Evolutionary conservation across 495 filamentous ascomycete species (phyloP).

Genomic region (Ascodesmis nigricans): DNA sequence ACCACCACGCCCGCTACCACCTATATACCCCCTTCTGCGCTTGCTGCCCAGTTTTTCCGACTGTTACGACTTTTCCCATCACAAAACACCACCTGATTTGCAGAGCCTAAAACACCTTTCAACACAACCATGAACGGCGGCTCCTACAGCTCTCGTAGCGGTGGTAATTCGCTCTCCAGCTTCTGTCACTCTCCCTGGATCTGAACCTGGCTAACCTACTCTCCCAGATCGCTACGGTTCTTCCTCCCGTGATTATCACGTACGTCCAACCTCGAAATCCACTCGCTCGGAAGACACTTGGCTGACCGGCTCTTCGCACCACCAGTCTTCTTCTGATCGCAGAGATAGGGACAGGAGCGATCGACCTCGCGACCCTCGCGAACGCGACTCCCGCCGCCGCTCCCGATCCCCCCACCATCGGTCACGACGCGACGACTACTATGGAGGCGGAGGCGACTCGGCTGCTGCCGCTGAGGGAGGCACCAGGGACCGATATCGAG

Average conservation of each 20-base stretch:
- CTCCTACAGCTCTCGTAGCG: slow-evolving; percentile 20
- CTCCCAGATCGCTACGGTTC: slow-evolving; percentile 20
- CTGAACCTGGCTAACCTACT: not conserved
- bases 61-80: too few relatives aligned
- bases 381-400: too few relatives aligned
- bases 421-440: slow-evolving; percentile 19
- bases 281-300: not conserved
- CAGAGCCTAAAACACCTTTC: slow-evolving; percentile 5
- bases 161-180: too few relatives aligned
- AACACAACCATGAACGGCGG: slow-evolving; percentile 19
- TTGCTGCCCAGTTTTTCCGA: too few relatives aligned
- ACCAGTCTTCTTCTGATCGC: slow-evolving; percentile 20
- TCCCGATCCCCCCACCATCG: slow-evolving; percentile 21
- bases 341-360: slow-evolving; percentile 22
- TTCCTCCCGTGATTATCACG: slow-evolving; percentile 22
- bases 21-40: too few relatives aligned
- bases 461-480: not conserved
- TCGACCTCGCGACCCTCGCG: slow-evolving; percentile 25
- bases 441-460: slow-evolving; percentile 12
- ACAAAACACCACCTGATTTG: slow-evolving; percentile 6
- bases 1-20: too few relatives aligned
- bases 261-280: slow-evolving; percentile 7
- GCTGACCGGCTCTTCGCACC: slow-evolving; percentile 6
- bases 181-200: not conserved
- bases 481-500: slow-evolving; percentile 21